Evolutionary conservation across 441 rosid genomes (phyloP), one percentile per base, ranked within the genome.

Genomic region (Theobroma grandiflorum): DNA sequence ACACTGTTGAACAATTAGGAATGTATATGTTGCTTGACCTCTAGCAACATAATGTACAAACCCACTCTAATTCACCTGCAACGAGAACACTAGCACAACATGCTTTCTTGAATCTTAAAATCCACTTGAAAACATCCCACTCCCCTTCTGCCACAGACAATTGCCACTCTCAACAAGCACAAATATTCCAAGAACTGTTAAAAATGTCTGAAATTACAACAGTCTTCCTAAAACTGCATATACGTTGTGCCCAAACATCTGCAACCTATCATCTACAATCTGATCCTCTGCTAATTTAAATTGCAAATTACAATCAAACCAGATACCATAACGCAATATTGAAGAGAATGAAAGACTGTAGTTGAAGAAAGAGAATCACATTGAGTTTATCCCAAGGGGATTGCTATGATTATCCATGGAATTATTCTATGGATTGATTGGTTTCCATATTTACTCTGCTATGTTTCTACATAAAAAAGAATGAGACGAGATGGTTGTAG

Each of bases 221-320:
- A 8, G 59, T 31, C 26, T 15, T 49, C 55, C 14, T 14, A 26
- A 47, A 43, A 5, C 9, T 20, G 18, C 1, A 15, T 45, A 26
- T 47, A 22, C 8, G 68, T 64, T 64, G 68, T 37, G 12, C 35
- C 76, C 50, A 55, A 73, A 38, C 12, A 73, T 37, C 64, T 38
- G n/a, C 64, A 73, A 73, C 64, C 35, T 53, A 49, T 52, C 62
- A 72, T 33, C 15, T 52, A n/a, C 33, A 72, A 52, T 52, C 62
- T 35, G 75, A 72, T 72, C 9, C 18, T 52, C 31, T 53, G 63
- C 40, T 72, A 72, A 72, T 38, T 52, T 18, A 33, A 52, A 35
- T 72, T 52, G 47, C 49, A 72, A 72, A 37, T 53, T 9, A 53
- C 10, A 52, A 72, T 52, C 47, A 72, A 35, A 53, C 47, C 63